Conservation (phyloP, 768 basidiomycete genomes). For the Tephrocybe sp. region DNA sequence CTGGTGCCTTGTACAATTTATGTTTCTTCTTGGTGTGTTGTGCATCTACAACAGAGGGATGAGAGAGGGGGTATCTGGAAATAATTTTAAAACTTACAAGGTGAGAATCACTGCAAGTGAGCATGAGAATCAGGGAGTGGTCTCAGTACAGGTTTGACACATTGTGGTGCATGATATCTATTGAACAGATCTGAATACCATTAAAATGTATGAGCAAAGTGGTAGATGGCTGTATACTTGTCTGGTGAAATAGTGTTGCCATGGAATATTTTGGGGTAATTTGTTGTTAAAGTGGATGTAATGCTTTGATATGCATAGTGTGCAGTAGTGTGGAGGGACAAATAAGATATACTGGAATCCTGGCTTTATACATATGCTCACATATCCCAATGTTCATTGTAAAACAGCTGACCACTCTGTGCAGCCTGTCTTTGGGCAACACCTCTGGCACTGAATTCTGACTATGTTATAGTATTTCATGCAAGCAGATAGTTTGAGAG, state of each 20-base stretch:
- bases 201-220: background rate
- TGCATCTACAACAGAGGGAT: background rate
- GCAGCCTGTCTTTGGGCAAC: too few relatives aligned
- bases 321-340: background rate
- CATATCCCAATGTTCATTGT: background rate
- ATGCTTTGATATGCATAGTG: background rate
- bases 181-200: conserved; percentile 1
- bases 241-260: background rate
- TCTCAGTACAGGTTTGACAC: too few relatives aligned
- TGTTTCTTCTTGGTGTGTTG: background rate
- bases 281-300: background rate
- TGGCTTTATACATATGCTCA: background rate
- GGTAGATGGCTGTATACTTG: too few relatives aligned
- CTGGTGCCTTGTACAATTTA: too few relatives aligned
- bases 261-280: background rate
- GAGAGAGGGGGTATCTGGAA: too few relatives aligned
- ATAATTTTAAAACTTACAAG: conserved; percentile 11
- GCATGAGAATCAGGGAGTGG: background rate
- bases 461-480: background rate
- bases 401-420: background rate
- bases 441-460: background rate
- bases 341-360: conserved; percentile 8
- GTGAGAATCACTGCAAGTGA: background rate
- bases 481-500: background rate
- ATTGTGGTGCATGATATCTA: background rate